Evolutionary conservation across 2,329 filamentous ascomycete species (phyloP), one percentile per base, ranked within the genome.

Genomic region (Endothia cerciana): DNA sequence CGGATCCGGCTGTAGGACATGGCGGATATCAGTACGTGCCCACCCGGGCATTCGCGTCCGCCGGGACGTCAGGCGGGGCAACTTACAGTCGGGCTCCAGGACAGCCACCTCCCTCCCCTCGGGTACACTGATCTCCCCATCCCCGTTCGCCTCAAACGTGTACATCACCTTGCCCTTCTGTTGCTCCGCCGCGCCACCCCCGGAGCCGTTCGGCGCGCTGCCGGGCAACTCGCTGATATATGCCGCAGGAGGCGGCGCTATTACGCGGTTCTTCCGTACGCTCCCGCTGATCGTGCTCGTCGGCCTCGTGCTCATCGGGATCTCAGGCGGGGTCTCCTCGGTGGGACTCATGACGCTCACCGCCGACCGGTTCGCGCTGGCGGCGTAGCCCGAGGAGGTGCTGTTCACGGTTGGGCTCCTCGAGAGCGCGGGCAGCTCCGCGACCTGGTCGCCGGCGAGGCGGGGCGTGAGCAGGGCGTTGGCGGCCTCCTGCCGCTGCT

Each of bases 361-460:
- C 64, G 93, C 83, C 4, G 92, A 94, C 65, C 92, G 85, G 65
- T 91, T 87, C 1, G 91, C 91, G 73, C 89, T 93, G 19, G 90
- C 89, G 3, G 91, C 91, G 74, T 94, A 97, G 13, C 93, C 93
- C 0, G 94, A 97, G 76, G 91, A 95, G 36, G 97, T 79, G 0
- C 93, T 97, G 71, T 89, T 95, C 84, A 97, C 93, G 0, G 94
- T 98, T 74, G 97, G 92, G 69, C 90, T 90, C 49, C 94, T 86
- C 69, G 85, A 91, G 61, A 97, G 81, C 8, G 85, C 82, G 0
- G 92, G 89, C 62, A 89, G 80, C 65, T 91, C 89, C 4, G 88
- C 81, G 19, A 85, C 80, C 7, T 80, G 75, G 10, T 70, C 49
- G n/a, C 79, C 80, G n/a, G 78, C 75, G 17, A 38, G 15, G 25